Evolutionary conservation across 1,284 basidiomycete genomes (phyloP).

Genomic region (Cystobasidium slooffiae): DNA sequence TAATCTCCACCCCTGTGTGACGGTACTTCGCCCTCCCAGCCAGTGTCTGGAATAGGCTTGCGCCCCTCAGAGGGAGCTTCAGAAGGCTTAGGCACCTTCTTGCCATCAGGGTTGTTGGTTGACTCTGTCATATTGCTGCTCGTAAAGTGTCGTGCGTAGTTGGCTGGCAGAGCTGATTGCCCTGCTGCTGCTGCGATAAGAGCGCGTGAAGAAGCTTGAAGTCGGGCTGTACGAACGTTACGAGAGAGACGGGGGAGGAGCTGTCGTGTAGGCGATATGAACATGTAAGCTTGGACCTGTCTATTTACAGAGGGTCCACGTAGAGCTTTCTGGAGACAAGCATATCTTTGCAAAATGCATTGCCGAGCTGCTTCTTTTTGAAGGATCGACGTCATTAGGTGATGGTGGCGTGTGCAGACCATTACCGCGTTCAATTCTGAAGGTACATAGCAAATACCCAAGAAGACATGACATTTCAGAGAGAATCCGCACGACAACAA

Average conservation of each 20-base stretch:
- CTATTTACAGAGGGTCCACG: background rate
- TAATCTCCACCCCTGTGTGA: constrained; percentile 43
- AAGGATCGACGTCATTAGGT: constrained; percentile 6
- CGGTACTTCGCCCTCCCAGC: constrained; percentile 45
- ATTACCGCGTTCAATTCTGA: background rate
- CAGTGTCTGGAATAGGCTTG: constrained; percentile 42
- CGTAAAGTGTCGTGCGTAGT: background rate
- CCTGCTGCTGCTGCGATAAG: background rate
- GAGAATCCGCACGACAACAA: constrained; percentile 10
- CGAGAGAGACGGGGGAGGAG: background rate
- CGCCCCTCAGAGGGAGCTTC: constrained; percentile 14
- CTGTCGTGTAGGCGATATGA: background rate
- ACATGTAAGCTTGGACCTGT: background rate
- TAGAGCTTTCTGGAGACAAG: background rate
- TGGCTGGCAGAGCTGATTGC: background rate
- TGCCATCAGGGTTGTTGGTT: constrained; percentile 29
- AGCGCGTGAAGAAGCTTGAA: background rate
- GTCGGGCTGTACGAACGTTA: background rate
- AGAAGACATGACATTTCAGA: background rate
- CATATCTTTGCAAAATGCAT: too few relatives aligned
- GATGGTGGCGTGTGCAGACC: too few relatives aligned
- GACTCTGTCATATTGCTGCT: constrained; percentile 31
- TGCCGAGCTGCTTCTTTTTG: too few relatives aligned
- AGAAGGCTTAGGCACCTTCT: constrained; percentile 32
- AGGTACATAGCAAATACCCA: background rate